A percentile compares a stretch with the other conserved stretches of the same genome.
Evolutionary conservation across 345 rosid species (phyloP).

Genomic region (Lepidium didymum): DNA sequence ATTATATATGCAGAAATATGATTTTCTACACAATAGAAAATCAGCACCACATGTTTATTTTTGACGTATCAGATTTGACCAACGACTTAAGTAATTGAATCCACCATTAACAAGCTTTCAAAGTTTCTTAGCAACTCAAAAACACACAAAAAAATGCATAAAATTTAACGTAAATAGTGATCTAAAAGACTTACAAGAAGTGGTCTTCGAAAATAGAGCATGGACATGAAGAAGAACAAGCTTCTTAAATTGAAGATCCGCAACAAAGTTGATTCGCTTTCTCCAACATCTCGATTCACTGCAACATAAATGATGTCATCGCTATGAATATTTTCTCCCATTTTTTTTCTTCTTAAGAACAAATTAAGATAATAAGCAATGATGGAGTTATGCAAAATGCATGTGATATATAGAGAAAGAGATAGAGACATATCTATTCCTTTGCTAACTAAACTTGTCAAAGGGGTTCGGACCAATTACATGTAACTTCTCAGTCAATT

Average conservation of each 20-base stretch:
- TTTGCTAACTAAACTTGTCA: not conserved
- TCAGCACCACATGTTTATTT: too few relatives aligned
- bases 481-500: not conserved
- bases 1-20: not conserved
- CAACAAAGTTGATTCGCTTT: slow-evolving; percentile 37
- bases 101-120: not conserved
- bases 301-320: slow-evolving; percentile 46
- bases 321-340: slow-evolving; percentile 12
- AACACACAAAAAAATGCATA: too few relatives aligned
- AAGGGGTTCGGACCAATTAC: slow-evolving; percentile 16
- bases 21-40: not conserved
- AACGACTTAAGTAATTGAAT: not conserved
- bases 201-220: slow-evolving; percentile 22
- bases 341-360: not conserved
- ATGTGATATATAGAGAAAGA: not conserved
- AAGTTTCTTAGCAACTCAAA: too few relatives aligned
- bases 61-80: not conserved
- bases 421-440: not conserved
- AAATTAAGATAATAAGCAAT: not conserved
- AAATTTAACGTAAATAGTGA: too few relatives aligned
- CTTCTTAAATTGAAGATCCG: slow-evolving; percentile 41
- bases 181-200: not conserved
- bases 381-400: not conserved
- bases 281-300: slow-evolving; percentile 40
- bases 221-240: slow-evolving; percentile 42